Percentiles rank a stretch among this genome's conserved stretches.
Conservation (phyloP, 2,329 filamentous ascomycete species). For the Fusarium fujikuroi region DNA sequence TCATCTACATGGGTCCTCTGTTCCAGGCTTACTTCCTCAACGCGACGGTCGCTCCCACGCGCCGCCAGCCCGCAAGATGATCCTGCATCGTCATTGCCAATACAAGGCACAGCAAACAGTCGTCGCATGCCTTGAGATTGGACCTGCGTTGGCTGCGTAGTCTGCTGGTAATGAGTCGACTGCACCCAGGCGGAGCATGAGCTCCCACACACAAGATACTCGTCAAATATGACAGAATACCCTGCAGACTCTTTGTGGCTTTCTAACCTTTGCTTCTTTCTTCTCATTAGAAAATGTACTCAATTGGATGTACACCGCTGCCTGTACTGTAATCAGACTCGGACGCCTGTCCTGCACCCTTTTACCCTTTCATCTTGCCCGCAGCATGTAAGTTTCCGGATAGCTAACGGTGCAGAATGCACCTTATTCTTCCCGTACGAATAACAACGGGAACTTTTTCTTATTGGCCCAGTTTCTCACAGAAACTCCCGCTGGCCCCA, state of each 20-base stretch:
- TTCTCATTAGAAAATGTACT: conserved; percentile 6
- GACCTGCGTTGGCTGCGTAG: conserved; percentile 15
- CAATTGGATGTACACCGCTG: conserved; percentile 21
- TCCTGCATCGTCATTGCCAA: conserved; percentile 27
- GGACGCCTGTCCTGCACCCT: neutral
- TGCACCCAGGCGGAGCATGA: conserved; percentile 37
- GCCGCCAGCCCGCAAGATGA: conserved; percentile 5
- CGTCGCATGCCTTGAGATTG: conserved; percentile 21
- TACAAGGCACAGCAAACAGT: conserved; percentile 39
- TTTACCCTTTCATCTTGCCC: conserved; percentile 10
- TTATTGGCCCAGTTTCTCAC: neutral
- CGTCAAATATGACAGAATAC: conserved; percentile 33
- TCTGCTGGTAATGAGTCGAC: conserved; percentile 36
- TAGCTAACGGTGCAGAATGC: conserved; percentile 6
- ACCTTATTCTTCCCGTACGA: neutral
- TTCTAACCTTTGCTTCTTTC: conserved; percentile 2
- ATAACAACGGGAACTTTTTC: neutral
- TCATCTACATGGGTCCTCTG: neutral
- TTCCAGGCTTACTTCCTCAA: neutral
- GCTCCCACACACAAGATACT: conserved; percentile 27
- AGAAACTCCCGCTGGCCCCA: neutral
- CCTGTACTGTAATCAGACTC: neutral
- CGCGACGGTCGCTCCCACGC: conserved; percentile 15
- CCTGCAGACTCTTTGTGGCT: neutral
- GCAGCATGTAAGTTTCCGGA: conserved; percentile 16